A percentile compares a stretch with the other conserved stretches of the same genome.
Conservation (phyloP, 2,329 filamentous ascomycete species). For the Nectriaceae sp. region DNA sequence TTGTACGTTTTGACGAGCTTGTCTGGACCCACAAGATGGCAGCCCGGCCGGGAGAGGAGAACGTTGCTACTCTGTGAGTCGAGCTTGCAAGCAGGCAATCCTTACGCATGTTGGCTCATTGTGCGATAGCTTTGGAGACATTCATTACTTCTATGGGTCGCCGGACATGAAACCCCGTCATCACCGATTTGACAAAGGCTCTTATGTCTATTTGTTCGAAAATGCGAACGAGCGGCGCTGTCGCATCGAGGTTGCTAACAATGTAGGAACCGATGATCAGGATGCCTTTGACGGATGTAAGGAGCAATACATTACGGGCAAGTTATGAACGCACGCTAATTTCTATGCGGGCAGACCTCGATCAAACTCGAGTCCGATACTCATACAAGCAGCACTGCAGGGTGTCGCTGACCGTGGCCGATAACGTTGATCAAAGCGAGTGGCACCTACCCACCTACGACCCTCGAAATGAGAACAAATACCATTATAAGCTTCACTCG, state of each 20-base stretch:
- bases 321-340: slow-evolving; percentile 11
- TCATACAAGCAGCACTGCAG: slow-evolving; percentile 74
- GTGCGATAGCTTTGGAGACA: slow-evolving; percentile 67
- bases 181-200: slow-evolving; percentile 78
- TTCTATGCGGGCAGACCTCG: slow-evolving; percentile 56
- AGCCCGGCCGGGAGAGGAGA: slow-evolving; percentile 49
- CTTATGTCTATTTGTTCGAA: slow-evolving; percentile 80
- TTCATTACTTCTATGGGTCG: slow-evolving; percentile 79
- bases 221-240: slow-evolving; percentile 67
- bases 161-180: slow-evolving; percentile 69
- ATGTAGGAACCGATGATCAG: slow-evolving; percentile 72
- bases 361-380: slow-evolving; percentile 65
- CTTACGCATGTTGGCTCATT: slow-evolving; percentile 10
- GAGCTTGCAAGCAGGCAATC: slow-evolving; percentile 1
- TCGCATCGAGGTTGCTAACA: slow-evolving; percentile 75
- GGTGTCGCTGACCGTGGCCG: slow-evolving; percentile 66
- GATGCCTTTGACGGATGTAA: slow-evolving; percentile 78
- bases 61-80: slow-evolving; percentile 53
- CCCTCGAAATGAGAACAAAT: slow-evolving; percentile 72
- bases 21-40: slow-evolving; percentile 40
- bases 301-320: slow-evolving; percentile 31
- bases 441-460: slow-evolving; percentile 79
- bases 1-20: slow-evolving; percentile 2
- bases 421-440: slow-evolving; percentile 54
- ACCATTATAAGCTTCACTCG: slow-evolving; percentile 76